Evolutionary conservation across 2,329 filamentous ascomycete genomes (phyloP), one percentile per base, ranked within the genome.

Genomic region (Colletotrichum sp.): DNA sequence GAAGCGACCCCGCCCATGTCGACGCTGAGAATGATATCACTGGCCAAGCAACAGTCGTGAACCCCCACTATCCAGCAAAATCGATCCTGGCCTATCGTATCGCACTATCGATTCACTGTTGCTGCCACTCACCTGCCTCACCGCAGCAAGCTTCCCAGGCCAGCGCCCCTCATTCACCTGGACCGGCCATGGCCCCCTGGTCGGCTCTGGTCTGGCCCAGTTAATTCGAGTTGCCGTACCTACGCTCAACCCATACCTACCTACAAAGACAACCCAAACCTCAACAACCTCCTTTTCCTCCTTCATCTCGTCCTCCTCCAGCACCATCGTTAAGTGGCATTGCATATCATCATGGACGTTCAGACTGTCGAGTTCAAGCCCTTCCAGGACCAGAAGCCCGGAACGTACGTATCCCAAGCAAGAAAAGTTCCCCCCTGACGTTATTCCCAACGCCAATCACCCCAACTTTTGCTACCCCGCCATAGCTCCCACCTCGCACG

Each of bases 311-410:
- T 74, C 68, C 65, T 76, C 72, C 65, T 26, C 52, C 36, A 71
- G 28, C 63, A 64, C 63, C 57, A 60, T 70, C 59, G 65, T 65
- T 75, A 64, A 44, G 62, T 76, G 63, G 71, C 64, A 68, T 65
- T 76, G 26, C 49, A 66, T 71, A 69, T 78, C 83, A 90, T 79
- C 83, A 97, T 98, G 95, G 87, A 88, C 79, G 84, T 90, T 86
- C 91, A 95, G 87, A 95, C 94, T 71, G 95, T 98, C 82, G 91
- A 94, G 81, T 92, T 98, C 86, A 93, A 92, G 86, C 92, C 96
- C 76, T 98, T 97, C 87, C 91, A 94, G 79, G 97, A 99, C 91
- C 97, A 99, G 92, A 99, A 99, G 91, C 96, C 96, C 79, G 96
- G 96, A 92, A 99, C 96, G 96, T 98, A 93, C 87, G 96, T 96